Base-by-base conservation (phyloP, 202 grass and related monocot genomes). In the Hordeum pubiflorum region DNA sequence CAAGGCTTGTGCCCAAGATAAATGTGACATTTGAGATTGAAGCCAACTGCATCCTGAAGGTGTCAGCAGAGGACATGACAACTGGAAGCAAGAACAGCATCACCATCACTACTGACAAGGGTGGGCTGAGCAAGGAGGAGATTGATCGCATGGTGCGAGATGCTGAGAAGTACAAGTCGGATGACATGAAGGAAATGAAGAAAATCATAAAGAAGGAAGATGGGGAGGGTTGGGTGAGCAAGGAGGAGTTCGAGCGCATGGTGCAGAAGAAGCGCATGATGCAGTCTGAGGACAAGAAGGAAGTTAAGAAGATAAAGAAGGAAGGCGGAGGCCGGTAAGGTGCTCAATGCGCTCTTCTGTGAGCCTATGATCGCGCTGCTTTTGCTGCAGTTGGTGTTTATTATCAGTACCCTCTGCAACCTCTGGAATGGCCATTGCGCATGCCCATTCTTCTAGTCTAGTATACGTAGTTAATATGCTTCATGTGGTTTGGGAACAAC, bases 121-220 rank as follows among this genome's bases (percentile, higher is more conserved):
- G 93, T 4, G 74, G 93, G 5, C 73, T 97, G 14, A 89, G 83
- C 86, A 97, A 97, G 77, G 90, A 91, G 63, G 93, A 97, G 4
- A 93, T 97, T 7, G 93, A 97, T 70, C 86, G 88, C 74, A 91
- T 97, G 93, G 86, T 90, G 14, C 90, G 90, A 77, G 90, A 97
- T 78, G 86, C 87, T 0, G 90, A 93, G 88, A 90, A 92, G 57
- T 92, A 97, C 83, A 91, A 87, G 81, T 26, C 89, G 0, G 90
- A 96, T 62, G 90, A 96, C 68, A 90, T 85, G 87, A 88, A 96
- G 72, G 77, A 90, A 78, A 92, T 90, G 77, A 90, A 88, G 63
- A 96, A 92, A 83, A 90, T 46, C 9, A 71, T 46, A 71, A 71
- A 70, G 67, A 15, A 71, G 39, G 67, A 71, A 46, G 13, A 71